Percentiles rank a stretch among this genome's conserved stretches.
Conservation (phyloP, 176 grass and related monocot genomes). For the Pontederia paniculata region DNA sequence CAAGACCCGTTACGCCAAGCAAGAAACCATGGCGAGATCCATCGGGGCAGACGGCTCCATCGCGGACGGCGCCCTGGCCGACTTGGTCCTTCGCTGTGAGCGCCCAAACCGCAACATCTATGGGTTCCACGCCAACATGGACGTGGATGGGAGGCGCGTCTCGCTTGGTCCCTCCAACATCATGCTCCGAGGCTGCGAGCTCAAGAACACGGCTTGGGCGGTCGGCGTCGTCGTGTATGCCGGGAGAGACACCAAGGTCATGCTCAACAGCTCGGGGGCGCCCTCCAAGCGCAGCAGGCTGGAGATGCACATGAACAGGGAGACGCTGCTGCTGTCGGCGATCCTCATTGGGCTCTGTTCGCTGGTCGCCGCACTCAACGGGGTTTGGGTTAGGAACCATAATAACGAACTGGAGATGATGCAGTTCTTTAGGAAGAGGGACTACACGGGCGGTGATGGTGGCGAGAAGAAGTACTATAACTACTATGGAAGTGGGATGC, state of each 20-base stretch:
- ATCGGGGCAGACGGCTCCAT: background rate
- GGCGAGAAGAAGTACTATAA: slow-evolving; percentile 38
- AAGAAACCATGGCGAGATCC: slow-evolving; percentile 8
- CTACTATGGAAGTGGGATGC: slow-evolving; percentile 64
- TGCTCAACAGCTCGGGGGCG: slow-evolving; percentile 10
- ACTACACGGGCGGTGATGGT: slow-evolving; percentile 25
- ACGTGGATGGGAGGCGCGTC: slow-evolving; percentile 4
- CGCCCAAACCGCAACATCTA: slow-evolving; percentile 18
- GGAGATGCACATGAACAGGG: slow-evolving; percentile 19
- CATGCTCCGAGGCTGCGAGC: slow-evolving; percentile 13
- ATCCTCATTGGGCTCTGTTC: background rate
- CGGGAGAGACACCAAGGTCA: slow-evolving; percentile 18
- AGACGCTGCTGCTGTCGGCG: slow-evolving; percentile 3
- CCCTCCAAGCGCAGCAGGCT: slow-evolving; percentile 7
- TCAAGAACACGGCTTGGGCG: slow-evolving; percentile 18
- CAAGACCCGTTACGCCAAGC: slow-evolving; percentile 22
- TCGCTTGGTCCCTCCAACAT: slow-evolving; percentile 20
- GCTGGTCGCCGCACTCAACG: background rate
- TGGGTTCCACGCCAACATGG: slow-evolving; percentile 16
- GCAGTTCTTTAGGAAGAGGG: slow-evolving; percentile 22
- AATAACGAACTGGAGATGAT: background rate
- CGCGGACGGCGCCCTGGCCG: background rate
- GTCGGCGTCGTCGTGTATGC: slow-evolving; percentile 12
- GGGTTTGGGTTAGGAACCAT: slow-evolving; percentile 7
- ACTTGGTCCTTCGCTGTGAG: slow-evolving; percentile 15